These are phyloP conservation scores for Cucumis melo DNA, from an alignment of 306 rosid genomes.

Conservation along the genomic window DNA sequence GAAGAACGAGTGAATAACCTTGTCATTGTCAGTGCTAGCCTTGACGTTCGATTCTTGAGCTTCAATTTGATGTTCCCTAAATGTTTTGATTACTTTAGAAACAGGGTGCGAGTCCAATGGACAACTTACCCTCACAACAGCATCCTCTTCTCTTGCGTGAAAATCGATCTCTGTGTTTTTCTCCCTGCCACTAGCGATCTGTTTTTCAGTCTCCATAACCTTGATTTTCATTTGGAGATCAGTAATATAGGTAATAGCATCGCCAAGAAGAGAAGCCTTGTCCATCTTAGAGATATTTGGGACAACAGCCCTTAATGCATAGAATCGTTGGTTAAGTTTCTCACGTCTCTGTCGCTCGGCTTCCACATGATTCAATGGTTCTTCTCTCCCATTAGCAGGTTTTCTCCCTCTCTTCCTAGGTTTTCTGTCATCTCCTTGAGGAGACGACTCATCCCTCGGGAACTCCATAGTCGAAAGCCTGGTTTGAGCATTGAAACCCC, in stretches of 20 bases:
- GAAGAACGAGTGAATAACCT: slow-evolving; percentile 59
- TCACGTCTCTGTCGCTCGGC: slow-evolving; percentile 91
- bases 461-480: slow-evolving; percentile 39
- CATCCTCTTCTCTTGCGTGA: slow-evolving; percentile 53
- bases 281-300: slow-evolving; percentile 94
- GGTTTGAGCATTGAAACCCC: slow-evolving; percentile 46
- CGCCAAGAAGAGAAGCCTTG: slow-evolving; percentile 89
- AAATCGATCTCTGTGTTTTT: slow-evolving; percentile 57
- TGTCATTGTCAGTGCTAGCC: slow-evolving; percentile 26
- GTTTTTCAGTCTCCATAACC: slow-evolving; percentile 68
- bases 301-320: slow-evolving; percentile 82
- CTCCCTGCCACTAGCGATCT: slow-evolving; percentile 27
- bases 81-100: slow-evolving; percentile 42
- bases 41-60: slow-evolving; percentile 49
- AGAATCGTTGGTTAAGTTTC: slow-evolving; percentile 88
- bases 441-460: slow-evolving; percentile 45
- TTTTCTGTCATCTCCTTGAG: slow-evolving; percentile 61
- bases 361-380: slow-evolving; percentile 82
- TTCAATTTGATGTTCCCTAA: slow-evolving; percentile 53
- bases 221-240: slow-evolving; percentile 77
- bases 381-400: slow-evolving; percentile 93
- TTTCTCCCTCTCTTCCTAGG: slow-evolving; percentile 90
- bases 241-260: slow-evolving; percentile 69
- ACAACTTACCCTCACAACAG: slow-evolving; percentile 58
- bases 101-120: slow-evolving; percentile 72